Evolutionary conservation across 2,329 filamentous ascomycete genomes (phyloP).

Genomic region (Botrytis pseudocinerea): DNA sequence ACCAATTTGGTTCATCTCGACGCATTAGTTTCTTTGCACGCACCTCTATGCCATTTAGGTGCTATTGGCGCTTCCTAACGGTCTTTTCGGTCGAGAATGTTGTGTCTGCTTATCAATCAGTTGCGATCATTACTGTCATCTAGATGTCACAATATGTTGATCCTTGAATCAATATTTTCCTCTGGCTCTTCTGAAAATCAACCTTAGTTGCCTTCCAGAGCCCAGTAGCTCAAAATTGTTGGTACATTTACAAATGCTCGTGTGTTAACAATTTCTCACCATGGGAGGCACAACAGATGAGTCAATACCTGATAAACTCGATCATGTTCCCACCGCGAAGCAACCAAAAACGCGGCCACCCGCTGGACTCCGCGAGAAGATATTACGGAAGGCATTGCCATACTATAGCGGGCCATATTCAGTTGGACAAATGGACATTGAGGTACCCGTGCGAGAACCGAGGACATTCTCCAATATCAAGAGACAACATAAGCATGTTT

Average conservation of each 20-base stretch:
- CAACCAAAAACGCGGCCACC: conserved; percentile 50
- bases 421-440: conserved; percentile 55
- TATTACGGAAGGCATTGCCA: conserved; percentile 48
- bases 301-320: background rate
- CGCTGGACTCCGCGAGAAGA: conserved; percentile 49
- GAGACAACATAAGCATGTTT: conserved; percentile 48
- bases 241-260: background rate
- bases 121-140: background rate
- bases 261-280: background rate
- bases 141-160: background rate
- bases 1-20: background rate
- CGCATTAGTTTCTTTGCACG: background rate
- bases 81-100: background rate
- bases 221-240: background rate
- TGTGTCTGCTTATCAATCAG: background rate
- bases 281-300: conserved; percentile 5
- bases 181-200: background rate
- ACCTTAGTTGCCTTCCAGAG: background rate
- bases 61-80: background rate
- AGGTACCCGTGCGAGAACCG: conserved; percentile 51
- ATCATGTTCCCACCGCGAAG: conserved; percentile 21
- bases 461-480: conserved; percentile 52
- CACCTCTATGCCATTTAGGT: background rate
- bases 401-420: conserved; percentile 54
- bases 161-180: background rate